A percentile compares a stretch with the other conserved stretches of the same genome.
phyloP scores from a whole-genome alignment of 441 rosid genomes.

The Adansonia gregorii region DNA sequence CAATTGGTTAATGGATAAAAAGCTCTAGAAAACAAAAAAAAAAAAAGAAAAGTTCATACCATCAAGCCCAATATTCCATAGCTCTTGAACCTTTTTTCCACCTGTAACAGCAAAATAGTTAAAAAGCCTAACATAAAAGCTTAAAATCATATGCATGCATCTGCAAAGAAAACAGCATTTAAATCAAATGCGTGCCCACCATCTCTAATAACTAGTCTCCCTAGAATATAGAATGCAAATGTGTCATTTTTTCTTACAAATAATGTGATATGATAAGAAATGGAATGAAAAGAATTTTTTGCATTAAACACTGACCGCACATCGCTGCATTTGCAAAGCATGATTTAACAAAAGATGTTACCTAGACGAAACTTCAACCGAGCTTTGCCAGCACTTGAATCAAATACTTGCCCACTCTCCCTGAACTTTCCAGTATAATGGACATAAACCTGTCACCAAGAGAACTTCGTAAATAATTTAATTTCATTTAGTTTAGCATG shows the following conservation, averaged over 20 bases:
- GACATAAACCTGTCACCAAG: constrained; percentile 49
- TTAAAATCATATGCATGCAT: background rate
- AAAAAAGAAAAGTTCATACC: constrained; percentile 40
- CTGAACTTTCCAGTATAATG: constrained; percentile 49
- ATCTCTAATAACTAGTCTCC: background rate
- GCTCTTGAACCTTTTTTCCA: constrained; percentile 39
- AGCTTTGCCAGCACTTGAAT: constrained; percentile 42
- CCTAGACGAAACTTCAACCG: constrained; percentile 56
- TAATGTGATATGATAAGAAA: background rate
- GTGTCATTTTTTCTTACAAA: background rate
- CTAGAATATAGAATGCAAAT: background rate
- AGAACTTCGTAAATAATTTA: background rate
- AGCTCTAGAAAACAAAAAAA: background rate
- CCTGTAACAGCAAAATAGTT: constrained; percentile 40
- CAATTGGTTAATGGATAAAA: background rate
- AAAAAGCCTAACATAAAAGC: background rate
- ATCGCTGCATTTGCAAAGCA: background rate
- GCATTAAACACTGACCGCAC: background rate
- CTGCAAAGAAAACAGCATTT: background rate
- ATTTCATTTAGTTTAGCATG: background rate
- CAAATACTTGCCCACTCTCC: constrained; percentile 49
- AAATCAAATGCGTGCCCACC: background rate
- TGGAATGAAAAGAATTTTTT: background rate
- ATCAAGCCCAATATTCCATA: constrained; percentile 56
- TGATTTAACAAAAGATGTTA: constrained; percentile 18